Evolutionary conservation across 2,329 filamentous ascomycete genomes (phyloP), one percentile per base, ranked within the genome.

Genomic region (Fusarium tupiense): DNA sequence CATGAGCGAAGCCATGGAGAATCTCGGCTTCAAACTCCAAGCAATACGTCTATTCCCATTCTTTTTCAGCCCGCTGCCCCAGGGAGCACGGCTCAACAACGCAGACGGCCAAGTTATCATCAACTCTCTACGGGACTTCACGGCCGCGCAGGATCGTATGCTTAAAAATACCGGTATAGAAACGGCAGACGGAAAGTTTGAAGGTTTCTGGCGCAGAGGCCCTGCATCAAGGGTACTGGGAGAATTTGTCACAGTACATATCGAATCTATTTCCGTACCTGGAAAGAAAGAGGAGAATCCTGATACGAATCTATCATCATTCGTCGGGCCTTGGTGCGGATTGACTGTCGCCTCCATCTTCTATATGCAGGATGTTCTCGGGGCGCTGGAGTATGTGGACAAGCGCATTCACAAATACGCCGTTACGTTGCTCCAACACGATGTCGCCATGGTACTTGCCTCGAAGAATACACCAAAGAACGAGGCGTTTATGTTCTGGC

Each of bases 31-130:
- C 2, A 70, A 70, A 11, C 67, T 70, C 1, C 49, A 70, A 7
- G 67, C 59, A 2, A 54, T 70, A 5, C 67, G 67, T 6, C 13
- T 65, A 9, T 59, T 69, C 3, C 67, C 67, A 0, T 70, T 53
- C 19, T 70, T 69, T 16, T 53, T 70, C 29, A 46, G 41, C n/a
- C 66, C 67, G 1, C 14, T 70, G 3, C 52, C 67, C 0, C 35
- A 38, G 3, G 47, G 66, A 1, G 60, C 66, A 9, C 49, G 22
- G 0, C 29, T 70, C 1, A 49, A 26, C 1, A 24, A 65, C 7
- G 47, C 47, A 1, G 43, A 70, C 6, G 67, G 38, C 3, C 10
- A 38, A 22, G 19, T 16, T 0, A 49, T 70, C 3, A 37, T 70
- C 2, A 24, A 49, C 14, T 47, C 29, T 4, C 26, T 64, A 6